Conservation (phyloP, 768 basidiomycete species). For the Serendipita sp. region DNA sequence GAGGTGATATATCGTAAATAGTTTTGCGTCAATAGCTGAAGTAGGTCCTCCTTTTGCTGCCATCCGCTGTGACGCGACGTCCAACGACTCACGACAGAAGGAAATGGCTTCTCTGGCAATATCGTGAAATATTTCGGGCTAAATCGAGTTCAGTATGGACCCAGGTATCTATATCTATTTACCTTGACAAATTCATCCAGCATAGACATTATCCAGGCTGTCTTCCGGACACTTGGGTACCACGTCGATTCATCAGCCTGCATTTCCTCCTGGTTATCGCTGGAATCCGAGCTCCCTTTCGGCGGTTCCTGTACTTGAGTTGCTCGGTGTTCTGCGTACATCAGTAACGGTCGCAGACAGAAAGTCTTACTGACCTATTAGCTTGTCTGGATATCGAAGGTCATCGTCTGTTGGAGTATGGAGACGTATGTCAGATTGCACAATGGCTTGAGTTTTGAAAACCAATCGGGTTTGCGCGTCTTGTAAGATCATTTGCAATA, state of each 20-base stretch:
- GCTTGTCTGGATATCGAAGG: constrained; percentile 71
- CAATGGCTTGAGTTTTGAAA: constrained; percentile 87
- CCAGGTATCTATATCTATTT: constrained; percentile 2
- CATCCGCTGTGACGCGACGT: constrained; percentile 53
- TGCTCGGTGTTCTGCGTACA: neutral
- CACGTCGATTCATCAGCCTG: constrained; percentile 61
- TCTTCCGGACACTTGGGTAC: constrained; percentile 81
- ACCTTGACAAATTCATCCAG: constrained; percentile 88
- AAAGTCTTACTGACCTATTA: constrained; percentile 36
- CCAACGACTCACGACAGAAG: constrained; percentile 66
- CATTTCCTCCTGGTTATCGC: constrained; percentile 15
- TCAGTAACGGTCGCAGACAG: neutral
- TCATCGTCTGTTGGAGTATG: constrained; percentile 66
- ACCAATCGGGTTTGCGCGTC: constrained; percentile 92
- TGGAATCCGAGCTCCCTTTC: neutral
- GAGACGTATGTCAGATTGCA: constrained; percentile 76
- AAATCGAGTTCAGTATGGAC: neutral
- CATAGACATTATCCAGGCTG: constrained; percentile 82
- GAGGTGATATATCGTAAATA: constrained; percentile 84
- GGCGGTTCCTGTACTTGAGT: neutral
- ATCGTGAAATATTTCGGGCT: constrained; percentile 95
- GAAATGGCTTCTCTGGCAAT: constrained; percentile 85
- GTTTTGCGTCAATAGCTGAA: constrained; percentile 45
- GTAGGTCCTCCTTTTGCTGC: constrained; percentile 30
- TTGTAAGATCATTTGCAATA: constrained; percentile 81